A percentile compares a stretch with the other conserved stretches of the same genome.
phyloP scores from a whole-genome alignment of 202 grass and related monocot genomes.

The Digitaria exilis region DNA sequence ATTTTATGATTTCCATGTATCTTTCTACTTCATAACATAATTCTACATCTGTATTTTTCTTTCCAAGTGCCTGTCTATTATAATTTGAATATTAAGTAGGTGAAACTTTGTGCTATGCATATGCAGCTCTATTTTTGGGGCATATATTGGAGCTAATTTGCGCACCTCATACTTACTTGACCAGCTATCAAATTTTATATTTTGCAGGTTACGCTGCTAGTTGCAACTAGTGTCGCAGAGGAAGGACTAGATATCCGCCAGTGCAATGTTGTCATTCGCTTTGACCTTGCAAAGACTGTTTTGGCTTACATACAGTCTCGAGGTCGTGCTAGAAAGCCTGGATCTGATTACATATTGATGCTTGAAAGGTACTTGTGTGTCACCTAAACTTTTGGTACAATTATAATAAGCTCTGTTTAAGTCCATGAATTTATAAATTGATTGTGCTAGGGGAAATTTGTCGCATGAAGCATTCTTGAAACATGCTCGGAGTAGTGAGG shows the following conservation, averaged over 20 bases:
- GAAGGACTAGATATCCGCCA: conserved; percentile 99
- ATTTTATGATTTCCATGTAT: conserved; percentile 4
- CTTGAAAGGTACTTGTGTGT: conserved; percentile 81
- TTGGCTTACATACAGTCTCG: conserved; percentile 97
- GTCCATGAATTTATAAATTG: conserved; percentile 38
- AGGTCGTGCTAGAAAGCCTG: conserved; percentile 97
- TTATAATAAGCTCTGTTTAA: neutral
- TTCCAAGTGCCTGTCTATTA: conserved; percentile 14
- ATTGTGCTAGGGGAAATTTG: conserved; percentile 66
- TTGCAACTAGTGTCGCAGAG: conserved; percentile 97
- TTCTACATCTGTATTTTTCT: neutral
- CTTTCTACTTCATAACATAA: conserved; percentile 13
- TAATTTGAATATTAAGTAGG: conserved; percentile 22
- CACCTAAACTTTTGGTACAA: neutral
- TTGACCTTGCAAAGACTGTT: conserved; percentile 99
- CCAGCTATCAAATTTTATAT: neutral
- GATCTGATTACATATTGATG: conserved; percentile 99
- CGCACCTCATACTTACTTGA: conserved; percentile 4
- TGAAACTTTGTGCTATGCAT: conserved; percentile 21
- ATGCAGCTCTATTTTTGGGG: neutral
- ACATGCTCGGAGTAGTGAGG: conserved; percentile 95
- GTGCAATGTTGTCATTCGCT: conserved; percentile 99
- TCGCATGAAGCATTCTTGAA: conserved; percentile 91
- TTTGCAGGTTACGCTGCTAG: conserved; percentile 91
- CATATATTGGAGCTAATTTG: conserved; percentile 26